phyloP scores from a whole-genome alignment of 2,329 filamentous ascomycete genomes.

The Apiospora malaysiana region DNA sequence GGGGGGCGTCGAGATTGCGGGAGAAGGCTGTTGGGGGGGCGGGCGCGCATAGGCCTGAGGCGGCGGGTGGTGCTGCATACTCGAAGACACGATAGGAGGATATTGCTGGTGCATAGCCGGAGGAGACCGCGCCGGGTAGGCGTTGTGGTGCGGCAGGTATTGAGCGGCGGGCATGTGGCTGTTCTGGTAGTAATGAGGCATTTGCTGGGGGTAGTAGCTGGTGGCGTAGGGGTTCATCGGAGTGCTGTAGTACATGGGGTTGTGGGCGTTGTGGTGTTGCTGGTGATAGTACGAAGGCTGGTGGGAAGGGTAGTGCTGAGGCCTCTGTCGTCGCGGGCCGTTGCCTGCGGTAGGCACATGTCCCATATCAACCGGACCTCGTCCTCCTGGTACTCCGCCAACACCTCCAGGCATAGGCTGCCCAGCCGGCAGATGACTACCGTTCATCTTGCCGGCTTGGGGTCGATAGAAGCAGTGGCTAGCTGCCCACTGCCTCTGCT shows the following conservation, averaged over 20 bases:
- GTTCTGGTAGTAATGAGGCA: conserved; percentile 67
- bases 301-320: conserved; percentile 44
- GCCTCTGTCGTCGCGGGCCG: conserved; percentile 29
- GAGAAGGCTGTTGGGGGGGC: conserved; percentile 49
- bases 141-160: conserved; percentile 38
- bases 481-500: conserved; percentile 39
- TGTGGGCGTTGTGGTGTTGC: conserved; percentile 48
- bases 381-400: conserved; percentile 34
- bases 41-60: conserved; percentile 55
- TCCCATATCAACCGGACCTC: conserved; percentile 39
- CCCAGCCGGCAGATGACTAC: conserved; percentile 78
- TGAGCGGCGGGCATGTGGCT: conserved; percentile 51
- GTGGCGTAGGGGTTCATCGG: conserved; percentile 58
- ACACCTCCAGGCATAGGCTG: conserved; percentile 61
- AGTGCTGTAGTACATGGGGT: conserved; percentile 52
- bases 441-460: conserved; percentile 79
- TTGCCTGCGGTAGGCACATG: conserved; percentile 36
- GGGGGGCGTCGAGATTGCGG: conserved; percentile 59
- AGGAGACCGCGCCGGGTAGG: conserved; percentile 32
- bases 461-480: conserved; percentile 35
- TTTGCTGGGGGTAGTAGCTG: conserved; percentile 60
- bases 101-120: conserved; percentile 57
- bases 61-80: conserved; percentile 39
- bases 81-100: conserved; percentile 54
- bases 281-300: conserved; percentile 46